Evolutionary conservation across 805 yeast genomes (phyloP), one percentile per base, ranked within the genome.

Genomic region (Isabelozyma rhagii): DNA sequence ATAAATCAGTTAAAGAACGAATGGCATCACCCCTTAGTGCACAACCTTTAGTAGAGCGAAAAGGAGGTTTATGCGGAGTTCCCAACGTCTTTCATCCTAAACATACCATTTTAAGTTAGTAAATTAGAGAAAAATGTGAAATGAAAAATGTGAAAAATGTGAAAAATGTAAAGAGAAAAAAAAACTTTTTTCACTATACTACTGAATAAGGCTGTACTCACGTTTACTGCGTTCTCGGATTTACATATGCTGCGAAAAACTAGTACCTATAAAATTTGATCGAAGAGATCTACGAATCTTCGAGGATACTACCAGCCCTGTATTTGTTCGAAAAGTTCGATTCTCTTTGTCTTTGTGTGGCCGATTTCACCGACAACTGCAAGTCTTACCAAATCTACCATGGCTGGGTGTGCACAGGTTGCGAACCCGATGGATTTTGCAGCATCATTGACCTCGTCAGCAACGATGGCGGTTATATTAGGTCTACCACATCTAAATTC

Each of bases 401-500:
- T 68, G 28, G 66, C 51, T 28, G 74, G 68, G 60, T 78, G 80
- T 17, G 80, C 81, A 67, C 84, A 80, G 4, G 76, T 69, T 47
- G 74, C 76, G 54, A 80, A 63, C 2, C 79, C 82, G 46, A 75
- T 54, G 4, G 79, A 58, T 7, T 79, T 79, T n/a, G 53, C 50
- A 15, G 74, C 55, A 38, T 65, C 69, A 2, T 41, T 46, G 13
- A 79, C 62, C 49, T 77, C 82, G 8, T 58, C 47, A 4, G 53
- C 52, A 11, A 80, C 63, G 15, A 78, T 28, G 17, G 56, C 61
- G 1, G 59, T 57, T 31, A 75, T 52, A 47, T 72, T 55, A n/a
- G 81, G 75, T 62, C 83, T 70, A 31, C 79, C 80, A 40, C 64
- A 69, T 52, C 72, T 63, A 58, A 80, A 73, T 47, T 73, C 78